Conservation (phyloP, 208 protist genomes). For the Leishmania mexicana region DNA sequence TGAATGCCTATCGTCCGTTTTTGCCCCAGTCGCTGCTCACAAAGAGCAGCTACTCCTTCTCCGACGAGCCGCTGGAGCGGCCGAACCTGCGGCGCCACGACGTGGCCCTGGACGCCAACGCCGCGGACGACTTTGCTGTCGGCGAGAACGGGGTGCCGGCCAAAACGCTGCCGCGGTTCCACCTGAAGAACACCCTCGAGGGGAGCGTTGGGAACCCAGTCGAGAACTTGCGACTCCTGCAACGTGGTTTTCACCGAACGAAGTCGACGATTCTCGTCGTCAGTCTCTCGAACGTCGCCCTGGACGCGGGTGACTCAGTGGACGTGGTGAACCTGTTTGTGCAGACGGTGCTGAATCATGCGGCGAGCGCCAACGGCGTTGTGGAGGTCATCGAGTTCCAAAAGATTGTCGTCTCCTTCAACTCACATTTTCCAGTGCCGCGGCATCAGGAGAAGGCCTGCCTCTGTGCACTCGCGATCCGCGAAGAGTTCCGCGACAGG, state of each 20-base stretch:
- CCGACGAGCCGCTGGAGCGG: constrained; percentile 9
- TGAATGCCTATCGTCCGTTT: constrained; percentile 58
- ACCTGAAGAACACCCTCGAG: constrained; percentile 11
- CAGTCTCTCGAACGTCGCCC: constrained; percentile 27
- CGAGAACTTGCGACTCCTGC: constrained; percentile 30
- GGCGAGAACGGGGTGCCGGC: neutral
- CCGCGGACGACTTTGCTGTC: neutral
- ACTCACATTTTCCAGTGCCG: constrained; percentile 54
- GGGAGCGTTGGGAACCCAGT: constrained; percentile 17
- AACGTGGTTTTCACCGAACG: constrained; percentile 33
- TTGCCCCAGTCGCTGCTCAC: constrained; percentile 59
- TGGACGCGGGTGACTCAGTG: constrained; percentile 21
- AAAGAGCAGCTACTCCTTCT: constrained; percentile 25
- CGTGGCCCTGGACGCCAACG: neutral
- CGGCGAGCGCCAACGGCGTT: constrained; percentile 38
- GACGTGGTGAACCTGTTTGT: constrained; percentile 54
- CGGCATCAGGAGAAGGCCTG: constrained; percentile 64
- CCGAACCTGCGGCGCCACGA: neutral
- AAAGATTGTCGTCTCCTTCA: constrained; percentile 51
- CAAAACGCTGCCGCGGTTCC: neutral
- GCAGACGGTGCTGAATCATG: constrained; percentile 37
- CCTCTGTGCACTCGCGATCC: constrained; percentile 60
- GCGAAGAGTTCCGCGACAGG: constrained; percentile 27
- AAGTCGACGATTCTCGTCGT: constrained; percentile 62
- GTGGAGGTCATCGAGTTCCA: constrained; percentile 54